phyloP scores from a whole-genome alignment of 148 eudicot species.

The Heliosperma pusillum region DNA sequence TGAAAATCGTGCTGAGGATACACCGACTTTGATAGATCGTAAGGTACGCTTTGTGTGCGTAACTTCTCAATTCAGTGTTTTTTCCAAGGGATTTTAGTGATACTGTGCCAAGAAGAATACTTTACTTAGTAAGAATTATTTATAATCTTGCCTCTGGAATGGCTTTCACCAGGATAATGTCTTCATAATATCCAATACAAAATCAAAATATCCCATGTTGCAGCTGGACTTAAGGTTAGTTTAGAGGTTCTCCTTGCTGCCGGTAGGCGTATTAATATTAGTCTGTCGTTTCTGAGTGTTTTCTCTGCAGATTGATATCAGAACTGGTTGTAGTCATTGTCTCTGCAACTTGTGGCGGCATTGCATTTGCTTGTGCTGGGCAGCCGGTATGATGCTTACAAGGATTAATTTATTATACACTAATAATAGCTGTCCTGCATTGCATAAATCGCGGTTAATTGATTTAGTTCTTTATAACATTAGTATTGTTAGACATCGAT shows the following conservation, averaged over 20 bases:
- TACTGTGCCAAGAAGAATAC: constrained; percentile 6
- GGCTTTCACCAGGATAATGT: constrained; percentile 69
- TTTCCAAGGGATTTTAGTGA: neutral
- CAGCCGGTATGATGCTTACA: constrained; percentile 66
- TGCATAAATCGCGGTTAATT: neutral
- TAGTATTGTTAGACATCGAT: neutral
- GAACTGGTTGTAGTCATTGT: constrained; percentile 96
- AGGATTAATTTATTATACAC: neutral
- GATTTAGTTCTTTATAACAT: neutral
- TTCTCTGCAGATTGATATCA: constrained; percentile 71
- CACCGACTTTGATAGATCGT: constrained; percentile 82
- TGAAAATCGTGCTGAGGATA: constrained; percentile 82
- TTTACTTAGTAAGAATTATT: neutral
- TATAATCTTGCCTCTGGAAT: constrained; percentile 15
- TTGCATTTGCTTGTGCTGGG: constrained; percentile 98
- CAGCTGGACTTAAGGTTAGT: constrained; percentile 86
- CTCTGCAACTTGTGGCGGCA: constrained; percentile 99
- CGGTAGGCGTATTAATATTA: constrained; percentile 1
- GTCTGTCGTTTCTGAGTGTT: constrained; percentile 10
- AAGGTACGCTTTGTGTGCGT: constrained; percentile 47
- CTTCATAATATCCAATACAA: constrained; percentile 89
- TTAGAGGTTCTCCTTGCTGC: neutral
- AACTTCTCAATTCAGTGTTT: neutral
- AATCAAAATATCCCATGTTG: constrained; percentile 87
- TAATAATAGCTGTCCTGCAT: neutral